These are phyloP conservation scores for Ophiognomonia clavigignenti-juglandacearum DNA, from an alignment of 2,329 filamentous ascomycete genomes.

Conservation along the genomic window DNA sequence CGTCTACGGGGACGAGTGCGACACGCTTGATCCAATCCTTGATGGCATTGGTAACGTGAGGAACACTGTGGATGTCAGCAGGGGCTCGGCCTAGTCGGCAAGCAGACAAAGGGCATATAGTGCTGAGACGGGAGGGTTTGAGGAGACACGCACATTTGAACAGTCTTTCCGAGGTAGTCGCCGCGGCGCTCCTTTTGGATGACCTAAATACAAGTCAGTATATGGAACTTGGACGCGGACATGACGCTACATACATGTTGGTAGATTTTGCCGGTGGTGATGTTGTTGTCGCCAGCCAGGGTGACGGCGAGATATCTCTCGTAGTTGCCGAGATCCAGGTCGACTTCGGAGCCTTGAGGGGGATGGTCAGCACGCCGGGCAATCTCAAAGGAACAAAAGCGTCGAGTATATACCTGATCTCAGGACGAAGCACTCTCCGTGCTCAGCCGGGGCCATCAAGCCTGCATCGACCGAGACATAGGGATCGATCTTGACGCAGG, in stretches of 20 bases:
- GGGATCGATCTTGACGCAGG: conserved; percentile 49
- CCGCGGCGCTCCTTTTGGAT: conserved; percentile 55
- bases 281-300: conserved; percentile 84
- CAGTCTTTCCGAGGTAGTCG: conserved; percentile 83
- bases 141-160: conserved; percentile 59
- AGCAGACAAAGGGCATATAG: neutral
- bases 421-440: conserved; percentile 86
- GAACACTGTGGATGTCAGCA: conserved; percentile 45
- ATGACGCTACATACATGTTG: conserved; percentile 69
- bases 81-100: neutral
- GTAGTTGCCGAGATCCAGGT: conserved; percentile 55
- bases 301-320: conserved; percentile 73
- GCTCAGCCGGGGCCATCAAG: conserved; percentile 39
- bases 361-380: conserved; percentile 1
- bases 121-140: neutral
- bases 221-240: neutral
- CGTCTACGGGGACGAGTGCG: conserved; percentile 79
- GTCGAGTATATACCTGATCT: conserved; percentile 28
- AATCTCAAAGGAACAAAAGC: neutral
- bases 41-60: conserved; percentile 86
- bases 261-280: conserved; percentile 97
- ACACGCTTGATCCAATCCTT: conserved; percentile 91
- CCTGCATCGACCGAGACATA: conserved; percentile 37
- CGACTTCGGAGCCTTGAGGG: conserved; percentile 29
- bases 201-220: conserved; percentile 15